These are phyloP conservation scores for Beauveria bassiana DNA, from an alignment of 2,329 filamentous ascomycete species.

Conservation along the genomic window DNA sequence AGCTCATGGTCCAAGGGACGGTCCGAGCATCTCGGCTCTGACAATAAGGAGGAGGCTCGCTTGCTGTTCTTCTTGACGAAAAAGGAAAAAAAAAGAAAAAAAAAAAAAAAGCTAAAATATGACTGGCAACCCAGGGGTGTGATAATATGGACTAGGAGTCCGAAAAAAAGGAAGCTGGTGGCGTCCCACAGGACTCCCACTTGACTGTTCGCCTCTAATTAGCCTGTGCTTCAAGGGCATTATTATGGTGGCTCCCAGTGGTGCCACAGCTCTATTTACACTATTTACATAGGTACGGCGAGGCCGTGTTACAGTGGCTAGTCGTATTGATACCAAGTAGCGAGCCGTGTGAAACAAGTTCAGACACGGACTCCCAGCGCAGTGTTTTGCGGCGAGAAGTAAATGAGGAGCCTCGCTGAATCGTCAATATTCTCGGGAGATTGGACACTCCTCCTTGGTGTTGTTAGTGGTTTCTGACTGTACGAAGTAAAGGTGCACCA, in stretches of 20 bases:
- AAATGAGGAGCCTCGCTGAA: too few relatives aligned
- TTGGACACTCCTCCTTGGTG: neutral
- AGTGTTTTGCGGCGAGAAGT: neutral
- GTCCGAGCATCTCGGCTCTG: conserved; percentile 8
- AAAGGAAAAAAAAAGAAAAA: too few relatives aligned
- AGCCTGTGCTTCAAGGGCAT: neutral
- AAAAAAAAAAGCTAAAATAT: neutral
- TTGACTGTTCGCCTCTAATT: neutral
- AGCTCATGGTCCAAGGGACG: conserved; percentile 8
- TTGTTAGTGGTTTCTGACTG: neutral
- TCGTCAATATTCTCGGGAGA: neutral
- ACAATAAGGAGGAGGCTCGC: conserved; percentile 1
- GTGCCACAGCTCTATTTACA: neutral
- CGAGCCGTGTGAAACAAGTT: conserved; percentile 6
- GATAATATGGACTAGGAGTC: neutral
- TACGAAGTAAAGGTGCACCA: neutral
- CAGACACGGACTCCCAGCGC: neutral
- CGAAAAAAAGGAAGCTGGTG: conserved; percentile 4
- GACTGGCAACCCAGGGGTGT: neutral
- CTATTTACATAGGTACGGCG: neutral
- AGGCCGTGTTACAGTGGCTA: neutral
- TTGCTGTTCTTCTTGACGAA: neutral
- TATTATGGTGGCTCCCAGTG: neutral
- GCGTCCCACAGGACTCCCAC: neutral
- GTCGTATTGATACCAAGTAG: neutral